phyloP scores from a whole-genome alignment of 495 filamentous ascomycete genomes.

The Recurvomyces mirabilis region DNA sequence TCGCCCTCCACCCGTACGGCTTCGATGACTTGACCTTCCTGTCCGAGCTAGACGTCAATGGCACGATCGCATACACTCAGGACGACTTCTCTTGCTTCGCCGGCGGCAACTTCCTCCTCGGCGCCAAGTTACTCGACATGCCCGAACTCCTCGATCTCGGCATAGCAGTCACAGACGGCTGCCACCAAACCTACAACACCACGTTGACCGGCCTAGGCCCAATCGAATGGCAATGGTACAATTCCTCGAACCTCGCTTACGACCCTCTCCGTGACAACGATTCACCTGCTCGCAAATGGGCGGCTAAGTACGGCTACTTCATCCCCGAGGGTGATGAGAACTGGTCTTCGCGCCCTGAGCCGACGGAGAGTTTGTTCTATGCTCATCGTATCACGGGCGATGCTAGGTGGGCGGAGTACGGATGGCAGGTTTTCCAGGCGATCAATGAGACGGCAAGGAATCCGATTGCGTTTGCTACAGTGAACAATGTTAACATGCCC shows the following conservation, averaged over 20 bases:
- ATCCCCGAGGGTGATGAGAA: slow-evolving; percentile 13
- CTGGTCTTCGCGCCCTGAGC: slow-evolving; percentile 13
- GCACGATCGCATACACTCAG: slow-evolving; percentile 16
- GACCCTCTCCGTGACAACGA: slow-evolving; percentile 11
- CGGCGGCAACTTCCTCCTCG: slow-evolving; percentile 87
- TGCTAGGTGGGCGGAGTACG: slow-evolving; percentile 15
- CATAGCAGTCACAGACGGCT: slow-evolving; percentile 43
- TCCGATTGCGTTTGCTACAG: slow-evolving; percentile 10
- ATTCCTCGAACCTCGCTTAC: slow-evolving; percentile 9
- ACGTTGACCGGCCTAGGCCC: slow-evolving; percentile 27
- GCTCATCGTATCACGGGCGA: slow-evolving; percentile 19
- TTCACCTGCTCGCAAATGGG: slow-evolving; percentile 4
- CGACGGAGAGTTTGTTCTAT: slow-evolving; percentile 16
- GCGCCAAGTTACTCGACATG: slow-evolving; percentile 67
- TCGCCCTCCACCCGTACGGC: slow-evolving; percentile 19
- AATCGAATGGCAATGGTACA: slow-evolving; percentile 17
- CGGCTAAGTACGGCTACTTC: slow-evolving; percentile 14
- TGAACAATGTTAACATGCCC: slow-evolving; percentile 17
- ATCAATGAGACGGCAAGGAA: slow-evolving; percentile 17
- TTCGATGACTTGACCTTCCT: slow-evolving; percentile 20
- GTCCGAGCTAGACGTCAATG: slow-evolving; percentile 20
- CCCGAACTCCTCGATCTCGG: slow-evolving; percentile 57
- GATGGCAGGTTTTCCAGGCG: slow-evolving; percentile 15
- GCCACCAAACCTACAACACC: slow-evolving; percentile 20
- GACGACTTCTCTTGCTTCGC: slow-evolving; percentile 63